Percentiles rank a stretch among this genome's conserved stretches.
phyloP scores from a whole-genome alignment of 2,329 filamentous ascomycete species.

The Colletotrichum chlorophyti region DNA sequence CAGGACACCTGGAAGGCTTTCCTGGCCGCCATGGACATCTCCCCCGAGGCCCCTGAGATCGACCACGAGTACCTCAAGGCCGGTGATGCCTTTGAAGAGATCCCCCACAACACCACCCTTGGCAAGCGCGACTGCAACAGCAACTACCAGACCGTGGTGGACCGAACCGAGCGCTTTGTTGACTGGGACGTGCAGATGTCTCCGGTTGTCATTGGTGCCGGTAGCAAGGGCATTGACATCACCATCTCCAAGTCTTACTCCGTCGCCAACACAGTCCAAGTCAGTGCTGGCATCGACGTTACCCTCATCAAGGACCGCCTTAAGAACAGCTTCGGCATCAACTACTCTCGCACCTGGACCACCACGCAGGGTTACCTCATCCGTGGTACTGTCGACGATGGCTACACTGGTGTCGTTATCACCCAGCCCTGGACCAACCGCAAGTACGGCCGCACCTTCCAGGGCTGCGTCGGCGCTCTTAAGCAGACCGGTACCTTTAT shows the following conservation, averaged over 20 bases:
- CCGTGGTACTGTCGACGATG: conserved; percentile 13
- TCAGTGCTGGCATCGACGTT: conserved; percentile 3
- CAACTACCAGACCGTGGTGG: conserved; percentile 8
- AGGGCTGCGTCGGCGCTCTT: conserved; percentile 21
- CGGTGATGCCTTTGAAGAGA: neutral
- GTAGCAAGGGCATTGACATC: conserved; percentile 17
- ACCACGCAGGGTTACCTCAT: conserved; percentile 8
- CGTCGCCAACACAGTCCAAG: conserved; percentile 5
- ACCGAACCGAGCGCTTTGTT: conserved; percentile 20
- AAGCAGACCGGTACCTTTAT: conserved; percentile 21
- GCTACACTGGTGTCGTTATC: conserved; percentile 20
- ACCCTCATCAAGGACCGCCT: conserved; percentile 13
- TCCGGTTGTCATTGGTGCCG: conserved; percentile 22
- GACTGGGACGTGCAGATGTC: conserved; percentile 28
- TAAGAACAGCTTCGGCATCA: neutral
- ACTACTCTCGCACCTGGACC: conserved; percentile 18
- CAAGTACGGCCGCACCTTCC: conserved; percentile 22
- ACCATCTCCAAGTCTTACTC: conserved; percentile 20
- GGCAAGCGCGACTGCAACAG: conserved; percentile 16
- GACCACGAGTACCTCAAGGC: conserved; percentile 3
- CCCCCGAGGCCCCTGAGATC: neutral
- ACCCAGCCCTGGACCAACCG: conserved; percentile 25
- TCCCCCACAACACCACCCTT: neutral
- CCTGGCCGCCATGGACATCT: neutral
- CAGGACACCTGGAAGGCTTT: neutral